Evolutionary conservation across 2,329 filamentous ascomycete species (phyloP).

Genomic region (Paecilomyces sp.): DNA sequence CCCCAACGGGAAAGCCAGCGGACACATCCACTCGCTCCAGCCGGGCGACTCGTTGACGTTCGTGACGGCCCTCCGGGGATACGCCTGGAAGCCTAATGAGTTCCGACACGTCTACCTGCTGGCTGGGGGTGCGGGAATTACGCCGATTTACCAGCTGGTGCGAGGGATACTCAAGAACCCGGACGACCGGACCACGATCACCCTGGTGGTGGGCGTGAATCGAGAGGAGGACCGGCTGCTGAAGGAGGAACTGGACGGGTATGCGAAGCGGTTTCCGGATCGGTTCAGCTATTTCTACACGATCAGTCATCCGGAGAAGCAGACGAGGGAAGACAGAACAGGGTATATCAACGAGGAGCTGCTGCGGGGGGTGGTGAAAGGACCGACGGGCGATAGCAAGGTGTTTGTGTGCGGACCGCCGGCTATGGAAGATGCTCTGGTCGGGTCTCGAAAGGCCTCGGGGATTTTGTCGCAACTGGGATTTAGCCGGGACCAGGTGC

Average conservation of each 20-base stretch:
- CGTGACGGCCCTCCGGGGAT: conserved; percentile 47
- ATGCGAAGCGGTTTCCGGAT: conserved; percentile 44
- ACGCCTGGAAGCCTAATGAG: conserved; percentile 46
- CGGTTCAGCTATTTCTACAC: conserved; percentile 54
- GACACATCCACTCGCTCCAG: conserved; percentile 57
- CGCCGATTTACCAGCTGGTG: conserved; percentile 60
- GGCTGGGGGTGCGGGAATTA: conserved; percentile 67
- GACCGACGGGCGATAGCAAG: conserved; percentile 40
- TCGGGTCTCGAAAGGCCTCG: conserved; percentile 12
- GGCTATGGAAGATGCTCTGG: conserved; percentile 50
- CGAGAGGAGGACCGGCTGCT: conserved; percentile 56
- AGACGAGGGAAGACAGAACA: conserved; percentile 37
- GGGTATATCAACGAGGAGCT: conserved; percentile 55
- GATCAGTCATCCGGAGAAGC: conserved; percentile 39
- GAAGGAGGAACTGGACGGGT: conserved; percentile 47
- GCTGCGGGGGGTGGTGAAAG: conserved; percentile 43
- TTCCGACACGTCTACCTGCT: conserved; percentile 55
- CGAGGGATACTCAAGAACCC: conserved; percentile 57
- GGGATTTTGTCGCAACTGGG: conserved; percentile 7
- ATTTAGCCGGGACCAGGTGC: neutral
- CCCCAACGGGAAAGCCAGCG: conserved; percentile 57
- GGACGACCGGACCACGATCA: conserved; percentile 55
- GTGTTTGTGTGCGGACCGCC: conserved; percentile 66
- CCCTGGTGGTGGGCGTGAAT: conserved; percentile 61
- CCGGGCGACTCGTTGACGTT: conserved; percentile 58